Evolutionary conservation across 2,329 filamentous ascomycete species (phyloP).

Genomic region (Exophiala bonariae): DNA sequence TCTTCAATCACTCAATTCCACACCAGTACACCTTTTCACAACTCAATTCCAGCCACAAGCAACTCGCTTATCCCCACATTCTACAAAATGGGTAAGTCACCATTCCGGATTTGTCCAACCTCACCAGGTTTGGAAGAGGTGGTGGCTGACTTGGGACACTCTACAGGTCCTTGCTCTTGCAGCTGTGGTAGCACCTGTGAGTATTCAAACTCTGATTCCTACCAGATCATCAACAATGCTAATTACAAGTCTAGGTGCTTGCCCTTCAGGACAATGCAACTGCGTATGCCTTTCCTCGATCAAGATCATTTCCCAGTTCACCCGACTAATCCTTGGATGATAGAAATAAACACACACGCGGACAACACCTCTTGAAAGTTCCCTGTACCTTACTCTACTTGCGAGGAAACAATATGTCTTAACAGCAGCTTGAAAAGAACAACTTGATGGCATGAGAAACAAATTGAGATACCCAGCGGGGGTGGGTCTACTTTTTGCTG

Average conservation of each 20-base stretch:
- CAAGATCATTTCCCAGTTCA: background rate
- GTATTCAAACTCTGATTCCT: constrained; percentile 51
- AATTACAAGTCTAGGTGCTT: constrained; percentile 12
- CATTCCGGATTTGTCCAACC: background rate
- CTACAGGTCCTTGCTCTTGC: constrained; percentile 25
- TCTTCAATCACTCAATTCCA: constrained; percentile 2
- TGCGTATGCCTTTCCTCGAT: constrained; percentile 25
- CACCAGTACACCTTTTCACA: background rate
- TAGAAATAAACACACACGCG: constrained; percentile 19
- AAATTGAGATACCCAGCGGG: no score
- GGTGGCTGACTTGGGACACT: constrained; percentile 13
- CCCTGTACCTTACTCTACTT: background rate
- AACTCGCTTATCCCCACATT: constrained; percentile 6
- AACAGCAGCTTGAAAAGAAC: constrained; percentile 3
- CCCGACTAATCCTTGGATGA: constrained; percentile 1
- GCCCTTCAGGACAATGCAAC: constrained; percentile 27
- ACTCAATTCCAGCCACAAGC: constrained; percentile 2
- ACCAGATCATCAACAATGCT: constrained; percentile 38
- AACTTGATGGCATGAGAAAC: background rate
- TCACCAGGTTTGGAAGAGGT: background rate
- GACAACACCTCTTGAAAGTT: constrained; percentile 2
- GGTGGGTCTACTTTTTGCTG: no score
- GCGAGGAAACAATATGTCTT: constrained; percentile 1
- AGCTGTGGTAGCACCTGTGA: constrained; percentile 31
- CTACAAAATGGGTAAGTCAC: constrained; percentile 19